Percentiles rank a stretch among this genome's conserved stretches.
phyloP scores from a whole-genome alignment of 345 rosid species.

The Eucalyptus cloeziana region DNA sequence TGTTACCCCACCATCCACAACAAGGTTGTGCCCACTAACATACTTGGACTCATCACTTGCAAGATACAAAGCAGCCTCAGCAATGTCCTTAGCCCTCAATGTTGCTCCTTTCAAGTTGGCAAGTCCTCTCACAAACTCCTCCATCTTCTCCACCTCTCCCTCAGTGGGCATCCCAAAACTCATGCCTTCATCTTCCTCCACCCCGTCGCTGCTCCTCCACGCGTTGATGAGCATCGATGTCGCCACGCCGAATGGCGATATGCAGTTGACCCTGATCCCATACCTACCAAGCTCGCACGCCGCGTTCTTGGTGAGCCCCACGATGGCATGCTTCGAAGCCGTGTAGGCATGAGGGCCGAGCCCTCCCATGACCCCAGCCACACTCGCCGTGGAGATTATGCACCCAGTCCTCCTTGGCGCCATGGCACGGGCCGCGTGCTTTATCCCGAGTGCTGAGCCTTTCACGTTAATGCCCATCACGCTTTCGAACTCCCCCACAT shows the following conservation, averaged over 20 bases:
- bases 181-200: conserved; percentile 17
- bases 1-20: conserved; percentile 80
- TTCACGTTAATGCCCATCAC: conserved; percentile 65
- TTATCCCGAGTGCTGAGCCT: conserved; percentile 61
- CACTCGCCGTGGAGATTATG: conserved; percentile 69
- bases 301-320: conserved; percentile 70
- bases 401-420: conserved; percentile 42
- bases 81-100: conserved; percentile 51
- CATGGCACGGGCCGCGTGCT: conserved; percentile 82
- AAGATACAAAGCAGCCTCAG: conserved; percentile 74
- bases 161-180: conserved; percentile 11
- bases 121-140: conserved; percentile 54
- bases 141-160: conserved; percentile 46
- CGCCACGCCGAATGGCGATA: conserved; percentile 86
- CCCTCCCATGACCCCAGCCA: conserved; percentile 78
- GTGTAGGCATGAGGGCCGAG: conserved; percentile 86
- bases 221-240: conserved; percentile 67
- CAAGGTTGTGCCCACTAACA: conserved; percentile 82
- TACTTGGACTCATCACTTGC: conserved; percentile 82
- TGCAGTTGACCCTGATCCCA: conserved; percentile 78
- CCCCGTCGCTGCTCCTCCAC: conserved; percentile 29
- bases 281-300: conserved; percentile 67
- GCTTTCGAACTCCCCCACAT: conserved; percentile 50
- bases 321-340: conserved; percentile 80
- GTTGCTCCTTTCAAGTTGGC: conserved; percentile 53